A percentile compares a stretch with the other conserved stretches of the same genome.
Evolutionary conservation across 2,329 filamentous ascomycete genomes (phyloP).

Genomic region (Ceratocystiopsis minuta): DNA sequence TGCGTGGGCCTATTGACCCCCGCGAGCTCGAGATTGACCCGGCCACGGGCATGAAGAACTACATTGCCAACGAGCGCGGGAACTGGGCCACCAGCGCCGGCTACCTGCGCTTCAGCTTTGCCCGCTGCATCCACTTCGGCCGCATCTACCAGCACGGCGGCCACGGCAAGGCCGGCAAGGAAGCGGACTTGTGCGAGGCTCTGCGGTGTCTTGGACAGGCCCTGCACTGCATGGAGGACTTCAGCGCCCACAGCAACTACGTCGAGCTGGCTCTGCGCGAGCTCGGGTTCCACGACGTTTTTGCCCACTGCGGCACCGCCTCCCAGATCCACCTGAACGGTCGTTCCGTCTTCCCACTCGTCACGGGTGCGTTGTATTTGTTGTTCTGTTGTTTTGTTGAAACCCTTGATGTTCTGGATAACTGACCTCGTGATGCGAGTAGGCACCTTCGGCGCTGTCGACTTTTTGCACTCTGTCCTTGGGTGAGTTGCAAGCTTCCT

Average conservation of each 20-base stretch:
- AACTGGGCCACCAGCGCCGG: conserved; percentile 80
- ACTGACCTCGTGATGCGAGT: neutral
- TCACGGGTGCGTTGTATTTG: conserved; percentile 31
- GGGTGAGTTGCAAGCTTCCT: conserved; percentile 13
- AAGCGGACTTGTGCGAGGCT: conserved; percentile 65
- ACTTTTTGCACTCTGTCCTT: conserved; percentile 65
- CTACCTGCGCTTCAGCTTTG: conserved; percentile 62
- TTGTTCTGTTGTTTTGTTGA: neutral
- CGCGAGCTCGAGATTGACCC: conserved; percentile 56
- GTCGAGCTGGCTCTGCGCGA: conserved; percentile 61
- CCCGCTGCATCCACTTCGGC: conserved; percentile 59
- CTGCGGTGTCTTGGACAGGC: conserved; percentile 59
- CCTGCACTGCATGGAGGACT: conserved; percentile 63
- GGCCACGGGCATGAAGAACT: conserved; percentile 94
- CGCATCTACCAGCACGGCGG: conserved; percentile 54
- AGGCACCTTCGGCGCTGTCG: conserved; percentile 58
- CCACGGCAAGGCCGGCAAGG: conserved; percentile 41
- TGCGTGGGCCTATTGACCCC: conserved; percentile 60
- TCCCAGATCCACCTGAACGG: conserved; percentile 50
- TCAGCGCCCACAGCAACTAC: conserved; percentile 69
- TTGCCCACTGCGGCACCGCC: conserved; percentile 51
- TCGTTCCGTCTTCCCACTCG: conserved; percentile 51
- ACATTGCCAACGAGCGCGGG: conserved; percentile 81
- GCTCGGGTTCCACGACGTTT: conserved; percentile 49
- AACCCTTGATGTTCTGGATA: too few species aligned